These are phyloP conservation scores for Trichoderma lentiforme DNA, from an alignment of 2,329 filamentous ascomycete species.

Conservation along the genomic window DNA sequence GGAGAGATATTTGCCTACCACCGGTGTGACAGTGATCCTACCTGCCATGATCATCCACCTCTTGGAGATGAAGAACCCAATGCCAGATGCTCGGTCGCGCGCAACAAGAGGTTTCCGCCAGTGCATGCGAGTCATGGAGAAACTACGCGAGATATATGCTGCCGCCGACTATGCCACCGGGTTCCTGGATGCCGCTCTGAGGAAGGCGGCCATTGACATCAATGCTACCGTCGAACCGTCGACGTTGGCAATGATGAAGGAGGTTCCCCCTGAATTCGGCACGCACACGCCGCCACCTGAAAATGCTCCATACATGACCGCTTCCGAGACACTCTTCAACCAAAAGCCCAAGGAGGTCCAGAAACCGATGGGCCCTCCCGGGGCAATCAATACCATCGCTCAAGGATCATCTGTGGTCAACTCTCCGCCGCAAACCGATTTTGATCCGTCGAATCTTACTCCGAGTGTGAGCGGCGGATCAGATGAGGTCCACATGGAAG, in stretches of 20 bases:
- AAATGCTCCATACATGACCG: conserved; percentile 43
- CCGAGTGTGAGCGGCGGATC: conserved; percentile 45
- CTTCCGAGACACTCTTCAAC: conserved; percentile 39
- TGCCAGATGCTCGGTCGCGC: conserved; percentile 65
- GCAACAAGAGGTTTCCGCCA: conserved; percentile 81
- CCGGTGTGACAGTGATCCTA: conserved; percentile 84
- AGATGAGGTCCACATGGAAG: conserved; percentile 37
- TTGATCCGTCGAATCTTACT: conserved; percentile 41
- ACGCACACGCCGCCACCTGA: conserved; percentile 55
- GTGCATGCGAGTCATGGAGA: conserved; percentile 89
- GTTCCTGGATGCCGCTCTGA: conserved; percentile 87
- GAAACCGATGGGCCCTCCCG: conserved; percentile 38
- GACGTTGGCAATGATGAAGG: conserved; percentile 36
- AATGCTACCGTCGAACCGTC: conserved; percentile 37
- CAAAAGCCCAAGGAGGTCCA: conserved; percentile 30
- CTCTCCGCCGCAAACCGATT: conserved; percentile 46
- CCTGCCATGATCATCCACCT: conserved; percentile 93
- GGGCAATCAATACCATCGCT: conserved; percentile 37
- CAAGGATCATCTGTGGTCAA: conserved; percentile 34
- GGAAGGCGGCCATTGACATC: conserved; percentile 78
- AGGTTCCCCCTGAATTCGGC: conserved; percentile 36
- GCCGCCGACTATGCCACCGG: conserved; percentile 95
- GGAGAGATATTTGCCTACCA: conserved; percentile 79
- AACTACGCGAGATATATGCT: conserved; percentile 82
- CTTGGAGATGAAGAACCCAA: conserved; percentile 83